Evolutionary conservation across 2,329 filamentous ascomycete genomes (phyloP).

Genomic region (Corniculantispora saksenae): DNA sequence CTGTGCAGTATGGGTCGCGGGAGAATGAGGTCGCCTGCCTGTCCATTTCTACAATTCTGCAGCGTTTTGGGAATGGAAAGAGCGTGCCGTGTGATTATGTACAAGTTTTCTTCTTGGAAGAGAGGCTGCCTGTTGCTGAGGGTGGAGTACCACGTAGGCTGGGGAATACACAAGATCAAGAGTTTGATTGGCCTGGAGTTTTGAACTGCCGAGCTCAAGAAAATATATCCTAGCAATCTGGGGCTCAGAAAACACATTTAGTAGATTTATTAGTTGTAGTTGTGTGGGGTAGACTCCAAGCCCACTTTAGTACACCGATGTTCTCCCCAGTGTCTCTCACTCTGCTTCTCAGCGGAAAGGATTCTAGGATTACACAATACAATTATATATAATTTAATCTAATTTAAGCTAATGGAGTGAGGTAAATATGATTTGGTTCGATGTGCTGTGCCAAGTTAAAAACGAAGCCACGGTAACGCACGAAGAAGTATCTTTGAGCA

Average conservation of each 20-base stretch:
- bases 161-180: background rate
- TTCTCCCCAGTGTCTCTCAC: too few species aligned
- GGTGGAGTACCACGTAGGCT: background rate
- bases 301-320: too few species aligned
- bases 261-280: too few species aligned
- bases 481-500: background rate
- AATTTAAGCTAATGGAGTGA: too few species aligned
- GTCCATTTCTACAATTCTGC: background rate
- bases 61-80: background rate
- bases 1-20: background rate
- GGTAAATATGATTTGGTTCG: too few species aligned
- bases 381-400: too few species aligned
- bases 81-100: background rate
- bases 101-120: conserved; percentile 5
- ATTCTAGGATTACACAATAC: too few species aligned
- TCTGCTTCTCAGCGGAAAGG: too few species aligned
- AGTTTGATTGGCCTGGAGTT: background rate
- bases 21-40: background rate
- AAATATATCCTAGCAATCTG: background rate
- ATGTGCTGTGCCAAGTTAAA: background rate
- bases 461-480: background rate
- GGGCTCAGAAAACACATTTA: too few species aligned
- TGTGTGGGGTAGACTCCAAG: background rate
- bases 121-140: conserved; percentile 4
- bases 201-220: background rate